These are phyloP conservation scores for Neurospora cerealis DNA, from an alignment of 495 filamentous ascomycete species.

Conservation along the genomic window DNA sequence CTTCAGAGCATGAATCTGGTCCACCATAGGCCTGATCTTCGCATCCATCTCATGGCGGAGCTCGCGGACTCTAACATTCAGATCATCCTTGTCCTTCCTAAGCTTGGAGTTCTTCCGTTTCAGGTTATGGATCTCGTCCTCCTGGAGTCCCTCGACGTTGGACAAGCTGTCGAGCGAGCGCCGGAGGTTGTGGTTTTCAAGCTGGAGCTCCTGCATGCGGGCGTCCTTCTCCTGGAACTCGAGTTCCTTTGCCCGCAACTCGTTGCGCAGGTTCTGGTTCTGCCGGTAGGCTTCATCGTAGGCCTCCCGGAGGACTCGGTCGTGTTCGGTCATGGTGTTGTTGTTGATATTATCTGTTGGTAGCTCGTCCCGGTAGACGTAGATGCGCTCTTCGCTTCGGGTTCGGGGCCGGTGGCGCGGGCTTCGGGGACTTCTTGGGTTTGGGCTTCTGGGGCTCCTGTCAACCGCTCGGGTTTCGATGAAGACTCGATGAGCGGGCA, in stretches of 20 bases:
- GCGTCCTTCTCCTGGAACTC: conserved; percentile 3
- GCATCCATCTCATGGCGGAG: conserved; percentile 6
- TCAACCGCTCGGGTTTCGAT: conserved; percentile 8
- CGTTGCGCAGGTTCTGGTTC: conserved; percentile 12
- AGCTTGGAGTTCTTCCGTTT: conserved; percentile 12
- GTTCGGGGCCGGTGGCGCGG: conserved; percentile 4
- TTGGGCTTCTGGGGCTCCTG: conserved; percentile 1
- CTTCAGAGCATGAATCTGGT: conserved; percentile 5
- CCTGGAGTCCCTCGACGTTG: conserved; percentile 10
- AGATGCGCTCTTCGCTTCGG: conserved; percentile 13
- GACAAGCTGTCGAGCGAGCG: conserved; percentile 11
- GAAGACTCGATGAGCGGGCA: conserved; percentile 12
- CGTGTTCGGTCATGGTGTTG: conserved; percentile 13
- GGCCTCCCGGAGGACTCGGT: conserved; percentile 5
- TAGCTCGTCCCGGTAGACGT: conserved; percentile 12
- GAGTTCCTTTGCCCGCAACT: conserved; percentile 4
- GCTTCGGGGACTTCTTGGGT: conserved; percentile 6
- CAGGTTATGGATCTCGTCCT: conserved; percentile 7
- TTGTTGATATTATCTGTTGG: neutral
- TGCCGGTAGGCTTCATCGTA: conserved; percentile 12
- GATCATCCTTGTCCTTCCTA: conserved; percentile 11
- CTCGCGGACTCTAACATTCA: conserved; percentile 6
- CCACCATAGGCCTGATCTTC: neutral
- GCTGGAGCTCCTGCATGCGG: conserved; percentile 7
- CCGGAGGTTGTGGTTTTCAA: conserved; percentile 19